Evolutionary conservation across 2,329 filamentous ascomycete species (phyloP), one percentile per base, ranked within the genome.

Genomic region (Dryadomyces quercus-mongolicae): DNA sequence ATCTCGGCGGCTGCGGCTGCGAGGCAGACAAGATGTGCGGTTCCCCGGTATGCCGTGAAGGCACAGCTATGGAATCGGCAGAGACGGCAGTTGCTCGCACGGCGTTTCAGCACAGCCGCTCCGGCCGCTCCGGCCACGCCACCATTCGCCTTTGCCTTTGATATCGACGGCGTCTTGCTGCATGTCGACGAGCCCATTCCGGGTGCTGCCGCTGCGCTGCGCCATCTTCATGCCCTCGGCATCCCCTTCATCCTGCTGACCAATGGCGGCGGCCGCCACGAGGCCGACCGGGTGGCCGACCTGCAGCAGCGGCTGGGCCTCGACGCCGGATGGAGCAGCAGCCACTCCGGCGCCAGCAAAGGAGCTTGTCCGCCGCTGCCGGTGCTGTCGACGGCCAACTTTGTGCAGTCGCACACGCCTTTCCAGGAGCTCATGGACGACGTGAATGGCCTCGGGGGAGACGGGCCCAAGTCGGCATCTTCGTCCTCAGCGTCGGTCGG

Each of bases 211-310:
- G 77, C 87, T 63, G 79, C 90, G 15, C 77, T 98, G 20, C 72
- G 74, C 34, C 85, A 82, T 63, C 82, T 97, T 20, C 82, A 90
- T 61, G 70, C 77, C 49, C 77, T 90, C 63, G 75, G 80, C 49
- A 88, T 96, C 48, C 91, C 91, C 13, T 97, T 95, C 71, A 92
- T 98, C 63, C 81, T 98, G 38, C 76, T 98, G 58, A 98, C 93
- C 56, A 98, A 98, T 69, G 93, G 93, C 61, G 93, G 93, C 45
- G 93, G 93, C 55, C 89, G 86, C 64, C 81, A 83, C 58, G 92
- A 97, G 69, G 73, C 73, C 2, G 83, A 86, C 56, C 80, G 88
- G 18, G 85, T 89, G 34, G 72, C 73, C 8, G 85, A 91, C 57
- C 74, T 94, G 53, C 83, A 79, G 60, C 67, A 76, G 46, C 82